Evolutionary conservation across 441 rosid species (phyloP).

Genomic region (Erodium texanum): DNA sequence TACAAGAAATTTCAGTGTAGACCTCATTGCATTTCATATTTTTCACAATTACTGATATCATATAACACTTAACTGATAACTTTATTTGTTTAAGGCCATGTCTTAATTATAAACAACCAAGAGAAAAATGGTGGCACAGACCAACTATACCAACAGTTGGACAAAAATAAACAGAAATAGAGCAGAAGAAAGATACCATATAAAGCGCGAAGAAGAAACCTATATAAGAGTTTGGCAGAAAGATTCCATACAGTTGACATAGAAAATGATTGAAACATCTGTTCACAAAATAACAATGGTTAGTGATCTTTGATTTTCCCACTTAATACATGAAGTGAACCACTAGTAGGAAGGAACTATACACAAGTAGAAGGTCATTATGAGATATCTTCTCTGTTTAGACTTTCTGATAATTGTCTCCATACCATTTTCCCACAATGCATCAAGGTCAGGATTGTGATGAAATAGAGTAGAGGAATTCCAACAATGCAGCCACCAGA

Average conservation of each 20-base stretch:
- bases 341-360: not conserved
- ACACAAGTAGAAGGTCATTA: not conserved
- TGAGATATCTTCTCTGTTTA: constrained; percentile 26
- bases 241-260: not conserved
- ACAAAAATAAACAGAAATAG: no score
- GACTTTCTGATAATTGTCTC: constrained; percentile 59
- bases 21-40: no score
- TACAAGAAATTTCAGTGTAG: no score
- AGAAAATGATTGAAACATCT: not conserved
- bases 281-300: not conserved
- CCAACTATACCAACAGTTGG: no score
- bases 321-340: not conserved
- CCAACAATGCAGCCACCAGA: constrained; percentile 75
- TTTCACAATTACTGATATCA: no score
- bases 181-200: no score
- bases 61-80: no score
- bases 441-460: constrained; percentile 55
- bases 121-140: no score
- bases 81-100: no score
- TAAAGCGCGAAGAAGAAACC: no score
- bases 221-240: not conserved
- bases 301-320: not conserved
- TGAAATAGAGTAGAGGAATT: constrained; percentile 65
- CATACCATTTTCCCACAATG: constrained; percentile 73
- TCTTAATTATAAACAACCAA: no score